These are phyloP conservation scores for Cercospora beticola DNA, from an alignment of 2,329 filamentous ascomycete genomes.

Conservation along the genomic window DNA sequence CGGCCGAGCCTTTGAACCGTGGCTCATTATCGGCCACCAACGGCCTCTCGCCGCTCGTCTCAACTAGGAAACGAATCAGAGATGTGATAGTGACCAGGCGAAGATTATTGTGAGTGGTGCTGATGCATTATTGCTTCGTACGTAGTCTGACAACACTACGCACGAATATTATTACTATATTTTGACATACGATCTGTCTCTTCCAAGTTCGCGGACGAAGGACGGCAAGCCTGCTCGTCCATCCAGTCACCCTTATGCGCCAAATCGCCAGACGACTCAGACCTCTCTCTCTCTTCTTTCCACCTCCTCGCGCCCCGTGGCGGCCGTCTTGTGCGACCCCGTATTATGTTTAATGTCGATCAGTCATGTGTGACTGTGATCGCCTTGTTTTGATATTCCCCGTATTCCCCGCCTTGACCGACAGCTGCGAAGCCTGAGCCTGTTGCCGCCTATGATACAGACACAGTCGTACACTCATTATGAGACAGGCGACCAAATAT, in stretches of 20 bases:
- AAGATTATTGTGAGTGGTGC: background rate
- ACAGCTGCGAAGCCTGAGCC: slow-evolving; percentile 10
- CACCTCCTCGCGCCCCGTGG: background rate
- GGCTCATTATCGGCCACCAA: background rate
- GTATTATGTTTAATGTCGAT: slow-evolving; percentile 7
- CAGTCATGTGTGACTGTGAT: background rate
- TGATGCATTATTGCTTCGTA: background rate
- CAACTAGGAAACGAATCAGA: background rate
- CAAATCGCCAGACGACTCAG: slow-evolving; percentile 2
- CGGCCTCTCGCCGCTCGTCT: background rate
- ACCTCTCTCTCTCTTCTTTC: background rate
- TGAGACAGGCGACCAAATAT: slow-evolving; percentile 11
- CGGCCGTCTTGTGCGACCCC: background rate
- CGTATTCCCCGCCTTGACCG: background rate
- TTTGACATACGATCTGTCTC: slow-evolving; percentile 11
- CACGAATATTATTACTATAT: slow-evolving; percentile 16
- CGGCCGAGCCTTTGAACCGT: background rate
- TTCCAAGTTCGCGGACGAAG: background rate
- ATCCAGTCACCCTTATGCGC: slow-evolving; percentile 6
- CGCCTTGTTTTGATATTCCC: slow-evolving; percentile 1
- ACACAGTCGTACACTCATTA: slow-evolving; percentile 24
- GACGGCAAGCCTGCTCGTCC: slow-evolving; percentile 11
- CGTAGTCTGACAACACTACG: slow-evolving; percentile 7
- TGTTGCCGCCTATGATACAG: slow-evolving; percentile 22
- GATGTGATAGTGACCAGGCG: background rate